These are phyloP conservation scores for Fraxinus angustifolia DNA, from an alignment of 305 asterid genomes.

Conservation along the genomic window DNA sequence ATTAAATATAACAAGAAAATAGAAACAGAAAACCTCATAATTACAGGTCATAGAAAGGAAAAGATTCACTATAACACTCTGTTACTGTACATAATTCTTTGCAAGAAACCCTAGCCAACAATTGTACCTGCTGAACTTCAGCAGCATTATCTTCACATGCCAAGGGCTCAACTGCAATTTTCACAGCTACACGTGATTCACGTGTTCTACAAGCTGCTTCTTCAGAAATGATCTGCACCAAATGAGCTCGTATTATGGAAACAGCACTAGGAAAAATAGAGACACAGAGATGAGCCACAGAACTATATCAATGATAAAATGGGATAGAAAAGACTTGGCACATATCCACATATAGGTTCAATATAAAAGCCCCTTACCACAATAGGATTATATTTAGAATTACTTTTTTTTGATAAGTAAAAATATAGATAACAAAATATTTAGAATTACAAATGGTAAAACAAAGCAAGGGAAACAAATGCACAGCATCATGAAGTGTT, in stretches of 20 bases:
- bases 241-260: slow-evolving; percentile 20
- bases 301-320: background rate
- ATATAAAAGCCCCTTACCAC: background rate
- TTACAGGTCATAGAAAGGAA: slow-evolving; percentile 6
- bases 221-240: slow-evolving; percentile 50
- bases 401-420: too few relatives aligned
- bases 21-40: slow-evolving; percentile 4
- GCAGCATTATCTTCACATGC: slow-evolving; percentile 34
- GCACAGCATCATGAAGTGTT: background rate
- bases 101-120: slow-evolving; percentile 8
- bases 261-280: slow-evolving; percentile 3
- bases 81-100: slow-evolving; percentile 15
- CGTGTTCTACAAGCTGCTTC: slow-evolving; percentile 41
- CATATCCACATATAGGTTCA: background rate
- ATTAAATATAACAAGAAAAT: slow-evolving; percentile 21
- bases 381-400: background rate
- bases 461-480: background rate
- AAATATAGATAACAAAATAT: too few relatives aligned
- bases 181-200: slow-evolving; percentile 26
- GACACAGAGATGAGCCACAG: slow-evolving; percentile 8
- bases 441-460: background rate
- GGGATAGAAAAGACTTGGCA: background rate
- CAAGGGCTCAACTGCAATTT: slow-evolving; percentile 35
- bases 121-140: slow-evolving; percentile 62
- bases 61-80: background rate